phyloP scores from a whole-genome alignment of 2,329 filamentous ascomycete species.

The Cordyceps fumosorosea region DNA sequence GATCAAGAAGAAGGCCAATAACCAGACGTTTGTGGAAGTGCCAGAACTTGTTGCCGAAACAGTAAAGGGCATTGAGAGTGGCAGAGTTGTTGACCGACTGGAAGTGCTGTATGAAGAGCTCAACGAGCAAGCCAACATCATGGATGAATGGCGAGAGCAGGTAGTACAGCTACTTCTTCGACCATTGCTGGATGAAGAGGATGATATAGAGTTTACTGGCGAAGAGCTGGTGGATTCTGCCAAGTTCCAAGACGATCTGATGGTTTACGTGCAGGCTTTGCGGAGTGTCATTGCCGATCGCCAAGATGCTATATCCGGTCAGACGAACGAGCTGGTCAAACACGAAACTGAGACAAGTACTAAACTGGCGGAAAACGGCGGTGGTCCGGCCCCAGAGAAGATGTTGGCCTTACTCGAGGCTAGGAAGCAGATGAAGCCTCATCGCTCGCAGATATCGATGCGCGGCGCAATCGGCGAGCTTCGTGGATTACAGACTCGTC shows the following conservation, averaged over 20 bases:
- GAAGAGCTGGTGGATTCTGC: slow-evolving; percentile 88
- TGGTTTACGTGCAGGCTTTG: slow-evolving; percentile 76
- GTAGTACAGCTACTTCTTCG: slow-evolving; percentile 66
- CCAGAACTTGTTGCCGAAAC: slow-evolving; percentile 48
- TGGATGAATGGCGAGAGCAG: slow-evolving; percentile 69
- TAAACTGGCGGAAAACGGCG: slow-evolving; percentile 51
- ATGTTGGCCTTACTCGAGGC: slow-evolving; percentile 44
- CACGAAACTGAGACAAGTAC: slow-evolving; percentile 63
- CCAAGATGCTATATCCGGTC: slow-evolving; percentile 67
- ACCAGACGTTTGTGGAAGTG: slow-evolving; percentile 54
- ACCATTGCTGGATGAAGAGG: slow-evolving; percentile 78
- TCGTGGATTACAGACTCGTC: slow-evolving; percentile 58
- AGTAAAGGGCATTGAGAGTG: slow-evolving; percentile 65
- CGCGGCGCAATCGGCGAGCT: slow-evolving; percentile 64
- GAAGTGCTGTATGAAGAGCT: slow-evolving; percentile 59
- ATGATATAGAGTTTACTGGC: slow-evolving; percentile 65
- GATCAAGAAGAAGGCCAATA: slow-evolving; percentile 46
- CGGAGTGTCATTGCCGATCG: slow-evolving; percentile 73
- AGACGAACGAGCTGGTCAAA: slow-evolving; percentile 66
- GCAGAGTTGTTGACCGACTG: slow-evolving; percentile 57
- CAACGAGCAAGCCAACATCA: slow-evolving; percentile 62
- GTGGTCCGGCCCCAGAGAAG: slow-evolving; percentile 65
- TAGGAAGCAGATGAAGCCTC: slow-evolving; percentile 43
- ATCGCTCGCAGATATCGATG: slow-evolving; percentile 53
- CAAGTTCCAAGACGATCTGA: slow-evolving; percentile 79